Conservation (phyloP, 2,329 filamentous ascomycete species). For the Claviceps humidiphila region DNA sequence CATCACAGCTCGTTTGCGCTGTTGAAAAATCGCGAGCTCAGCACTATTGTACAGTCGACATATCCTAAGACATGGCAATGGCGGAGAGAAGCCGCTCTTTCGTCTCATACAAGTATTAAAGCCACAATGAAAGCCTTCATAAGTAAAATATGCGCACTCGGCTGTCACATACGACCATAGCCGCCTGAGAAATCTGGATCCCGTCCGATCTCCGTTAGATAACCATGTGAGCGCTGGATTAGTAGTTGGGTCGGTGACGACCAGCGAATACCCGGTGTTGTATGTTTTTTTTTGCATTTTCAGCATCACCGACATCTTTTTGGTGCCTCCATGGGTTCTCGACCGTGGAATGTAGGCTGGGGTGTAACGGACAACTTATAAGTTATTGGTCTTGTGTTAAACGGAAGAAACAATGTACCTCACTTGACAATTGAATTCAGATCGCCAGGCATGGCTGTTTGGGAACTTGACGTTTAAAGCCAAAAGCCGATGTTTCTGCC, state of each 20-base stretch:
- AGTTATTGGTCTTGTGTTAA: no score
- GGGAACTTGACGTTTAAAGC: no score
- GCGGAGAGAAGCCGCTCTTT: neutral
- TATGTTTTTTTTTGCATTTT: neutral
- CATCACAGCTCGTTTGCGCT: no score
- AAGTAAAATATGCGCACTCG: neutral
- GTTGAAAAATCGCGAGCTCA: no score
- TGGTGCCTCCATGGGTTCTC: neutral
- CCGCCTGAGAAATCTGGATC: slow-evolving; percentile 1
- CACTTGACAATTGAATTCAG: no score
- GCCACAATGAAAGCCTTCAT: neutral
- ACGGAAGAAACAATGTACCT: no score
- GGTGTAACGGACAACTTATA: no score
- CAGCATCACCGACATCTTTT: neutral
- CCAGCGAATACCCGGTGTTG: slow-evolving; percentile 5
- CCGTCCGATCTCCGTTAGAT: slow-evolving; percentile 3
- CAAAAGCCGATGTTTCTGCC: no score
- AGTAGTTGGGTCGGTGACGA: slow-evolving; percentile 6
- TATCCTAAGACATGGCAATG: neutral
- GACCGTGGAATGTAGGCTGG: neutral
- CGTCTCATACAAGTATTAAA: no score
- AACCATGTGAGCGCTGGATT: slow-evolving; percentile 1
- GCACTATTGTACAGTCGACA: no score
- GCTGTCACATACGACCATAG: neutral
- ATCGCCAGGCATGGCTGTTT: no score